Evolutionary conservation across 1,139 yeast species (phyloP).

Genomic region (Diutina scorzettiae): DNA sequence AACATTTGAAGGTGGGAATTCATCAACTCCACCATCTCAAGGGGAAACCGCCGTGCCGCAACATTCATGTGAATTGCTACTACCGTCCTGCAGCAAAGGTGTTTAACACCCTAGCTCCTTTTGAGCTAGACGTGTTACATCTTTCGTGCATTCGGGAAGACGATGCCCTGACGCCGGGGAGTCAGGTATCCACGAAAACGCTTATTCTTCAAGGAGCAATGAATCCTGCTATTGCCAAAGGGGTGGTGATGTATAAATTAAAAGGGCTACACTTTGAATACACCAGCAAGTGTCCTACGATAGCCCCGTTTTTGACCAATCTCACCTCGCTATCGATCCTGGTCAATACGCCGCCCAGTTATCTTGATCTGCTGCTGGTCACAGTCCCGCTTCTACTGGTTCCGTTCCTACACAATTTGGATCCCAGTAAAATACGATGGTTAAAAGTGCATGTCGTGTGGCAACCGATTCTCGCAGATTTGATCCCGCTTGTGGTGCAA

Average conservation of each 20-base stretch:
- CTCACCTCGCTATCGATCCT: background rate
- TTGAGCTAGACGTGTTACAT: background rate
- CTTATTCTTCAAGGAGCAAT: background rate
- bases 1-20: background rate
- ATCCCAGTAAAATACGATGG: background rate
- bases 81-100: background rate
- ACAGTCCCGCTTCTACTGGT: background rate
- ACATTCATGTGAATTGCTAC: background rate
- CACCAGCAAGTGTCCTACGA: background rate
- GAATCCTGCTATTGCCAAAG: background rate
- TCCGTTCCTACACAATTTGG: background rate
- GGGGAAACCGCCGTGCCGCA: background rate
- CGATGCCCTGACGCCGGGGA: background rate
- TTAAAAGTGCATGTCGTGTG: background rate
- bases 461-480: slow-evolving; percentile 1
- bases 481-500: background rate
- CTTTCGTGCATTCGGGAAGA: slow-evolving; percentile 1
- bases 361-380: background rate
- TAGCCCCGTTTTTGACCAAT: background rate
- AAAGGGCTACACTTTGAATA: background rate
- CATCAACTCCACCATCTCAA: background rate
- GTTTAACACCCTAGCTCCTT: background rate
- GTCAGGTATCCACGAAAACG: background rate
- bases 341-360: background rate
- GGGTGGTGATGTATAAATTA: background rate